Percentiles rank a stretch among this genome's conserved stretches.
phyloP scores from a whole-genome alignment of 768 basidiomycete genomes.

The Boletellus sp. region DNA sequence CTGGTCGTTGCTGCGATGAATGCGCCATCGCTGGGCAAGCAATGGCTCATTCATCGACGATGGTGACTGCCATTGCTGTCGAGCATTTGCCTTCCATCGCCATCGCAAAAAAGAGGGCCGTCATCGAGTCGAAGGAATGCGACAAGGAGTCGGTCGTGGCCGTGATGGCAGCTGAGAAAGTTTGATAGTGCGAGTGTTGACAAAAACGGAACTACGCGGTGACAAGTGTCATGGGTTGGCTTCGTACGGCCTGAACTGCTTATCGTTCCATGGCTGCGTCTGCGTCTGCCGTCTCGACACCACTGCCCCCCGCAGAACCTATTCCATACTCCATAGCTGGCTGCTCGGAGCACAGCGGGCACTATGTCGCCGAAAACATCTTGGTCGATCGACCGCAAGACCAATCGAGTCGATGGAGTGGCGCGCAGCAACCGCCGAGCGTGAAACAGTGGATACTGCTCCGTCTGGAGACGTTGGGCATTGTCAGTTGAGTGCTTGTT shows the following conservation, averaged over 20 bases:
- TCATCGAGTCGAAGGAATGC: no score
- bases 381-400: constrained; percentile 59
- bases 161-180: no score
- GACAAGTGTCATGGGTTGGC: background rate
- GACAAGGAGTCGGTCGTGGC: no score
- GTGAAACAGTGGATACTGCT: constrained; percentile 70
- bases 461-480: constrained; percentile 51
- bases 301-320: constrained; percentile 14
- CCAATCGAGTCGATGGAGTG: constrained; percentile 73
- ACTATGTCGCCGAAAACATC: constrained; percentile 68
- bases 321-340: constrained; percentile 53
- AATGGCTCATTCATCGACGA: no score
- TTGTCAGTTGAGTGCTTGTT: constrained; percentile 58
- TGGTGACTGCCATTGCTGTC: no score
- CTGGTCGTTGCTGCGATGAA: no score
- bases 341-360: constrained; percentile 69
- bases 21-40: no score
- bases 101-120: no score
- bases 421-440: constrained; percentile 52
- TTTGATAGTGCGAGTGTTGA: no score
- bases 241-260: background rate
- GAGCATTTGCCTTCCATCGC: no score
- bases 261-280: constrained; percentile 8
- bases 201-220: no score
- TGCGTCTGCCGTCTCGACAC: constrained; percentile 1